phyloP scores from a whole-genome alignment of 2,329 filamentous ascomycete genomes.

The Diaporthe caulivora region DNA sequence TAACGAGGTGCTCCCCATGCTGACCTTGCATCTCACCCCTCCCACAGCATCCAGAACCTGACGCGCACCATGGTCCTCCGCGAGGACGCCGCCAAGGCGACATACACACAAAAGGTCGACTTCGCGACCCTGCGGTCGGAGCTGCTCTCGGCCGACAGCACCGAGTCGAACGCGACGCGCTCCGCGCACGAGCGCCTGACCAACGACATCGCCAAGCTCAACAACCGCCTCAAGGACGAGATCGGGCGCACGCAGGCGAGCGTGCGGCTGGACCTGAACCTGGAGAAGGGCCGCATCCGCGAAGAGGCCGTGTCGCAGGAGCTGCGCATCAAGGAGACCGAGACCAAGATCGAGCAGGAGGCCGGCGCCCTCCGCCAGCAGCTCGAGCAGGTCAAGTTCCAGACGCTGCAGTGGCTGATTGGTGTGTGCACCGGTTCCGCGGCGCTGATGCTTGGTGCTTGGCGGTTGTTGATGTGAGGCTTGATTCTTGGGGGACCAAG shows the following conservation, averaged over 20 bases:
- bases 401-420: conserved; percentile 98
- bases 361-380: conserved; percentile 90
- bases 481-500: not conserved
- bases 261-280: conserved; percentile 90
- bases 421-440: conserved; percentile 80
- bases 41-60: conserved; percentile 87
- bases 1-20: not conserved
- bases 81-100: conserved; percentile 88
- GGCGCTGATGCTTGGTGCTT: conserved; percentile 76
- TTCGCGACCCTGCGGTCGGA: conserved; percentile 97
- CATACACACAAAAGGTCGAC: conserved; percentile 91
- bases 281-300: conserved; percentile 95
- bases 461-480: conserved; percentile 74
- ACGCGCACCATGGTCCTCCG: conserved; percentile 98
- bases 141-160: conserved; percentile 90
- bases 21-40: conserved; percentile 6
- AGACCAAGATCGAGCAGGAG: conserved; percentile 98
- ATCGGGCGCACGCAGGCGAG: conserved; percentile 94
- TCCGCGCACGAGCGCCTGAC: conserved; percentile 91
- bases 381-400: conserved; percentile 97
- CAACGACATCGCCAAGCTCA: conserved; percentile 95
- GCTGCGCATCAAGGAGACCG: conserved; percentile 98
- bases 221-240: conserved; percentile 89
- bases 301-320: conserved; percentile 98
- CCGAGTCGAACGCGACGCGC: conserved; percentile 88